Base-by-base conservation (phyloP, 192 early-diverging fungal species). In the Umbelopsis sp. region DNA sequence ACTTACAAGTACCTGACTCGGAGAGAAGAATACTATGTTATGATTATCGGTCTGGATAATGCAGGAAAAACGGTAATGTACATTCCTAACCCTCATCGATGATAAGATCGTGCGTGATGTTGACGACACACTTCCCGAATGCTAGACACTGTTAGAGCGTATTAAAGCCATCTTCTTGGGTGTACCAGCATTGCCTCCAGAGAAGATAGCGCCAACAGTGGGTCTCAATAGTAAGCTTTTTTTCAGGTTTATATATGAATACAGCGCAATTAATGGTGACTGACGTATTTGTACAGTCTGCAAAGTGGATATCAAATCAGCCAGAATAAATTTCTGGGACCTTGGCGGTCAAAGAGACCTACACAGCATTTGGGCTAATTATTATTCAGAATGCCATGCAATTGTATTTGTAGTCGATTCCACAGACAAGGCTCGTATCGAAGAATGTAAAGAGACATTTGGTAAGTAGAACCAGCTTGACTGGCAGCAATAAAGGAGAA, bases 41-140 rank as follows among this genome's bases (percentile, higher is more conserved):
- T 99, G n/a, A 93, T 99, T 62, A 81, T 99, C 36, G 97, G 97
- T 32, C 89, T 98, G 24, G 97, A 99, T 76, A 94, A 95, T 80
- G 94, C 95, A n/a, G 97, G 97, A 51, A 99, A 99, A 79, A 98
- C 97, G 47, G 93, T 91, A 84, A 72, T 79, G 78, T 31, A 45
- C n/a, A 12, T 22, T 41, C n/a, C 3, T 32, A 36, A 36, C n/a
- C 31, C 38, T 65, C 16, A 20, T 47, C 3, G 47, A 49, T 17
- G n/a, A 3, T 16, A 21, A 49, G 47, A 49, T 17, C 47, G n/a
- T 21, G 47, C 16, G n/a, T 49, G 38, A 41, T 49, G 16, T 16
- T n/a, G 16, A 49, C 47, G n/a, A 49, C 47, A 38, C 65, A 16
- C 65, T 1, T 32, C 17, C 26, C 26, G 29, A 49, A 4, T 26